Evolutionary conservation across 2,329 filamentous ascomycete species (phyloP).

Genomic region (Knufia fluminis): DNA sequence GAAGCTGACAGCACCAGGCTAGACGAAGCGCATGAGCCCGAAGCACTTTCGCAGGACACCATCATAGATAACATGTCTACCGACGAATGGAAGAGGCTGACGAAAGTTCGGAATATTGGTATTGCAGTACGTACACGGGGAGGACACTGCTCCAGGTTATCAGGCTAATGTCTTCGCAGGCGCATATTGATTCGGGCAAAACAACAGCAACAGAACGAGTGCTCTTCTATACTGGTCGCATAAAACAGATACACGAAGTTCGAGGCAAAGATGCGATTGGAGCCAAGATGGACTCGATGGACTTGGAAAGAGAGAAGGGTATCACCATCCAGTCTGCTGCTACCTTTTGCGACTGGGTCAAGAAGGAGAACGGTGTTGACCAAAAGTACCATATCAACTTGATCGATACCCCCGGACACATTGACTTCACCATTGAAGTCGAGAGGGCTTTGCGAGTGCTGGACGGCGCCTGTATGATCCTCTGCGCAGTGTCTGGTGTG

Average conservation of each 20-base stretch:
- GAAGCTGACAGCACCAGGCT: constrained; percentile 29
- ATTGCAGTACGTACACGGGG: constrained; percentile 61
- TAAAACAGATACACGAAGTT: constrained; percentile 95
- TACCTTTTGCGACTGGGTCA: constrained; percentile 95
- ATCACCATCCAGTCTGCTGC: constrained; percentile 98
- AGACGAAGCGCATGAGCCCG: constrained; percentile 51
- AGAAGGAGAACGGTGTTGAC: constrained; percentile 72
- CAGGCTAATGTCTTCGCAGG: constrained; percentile 40
- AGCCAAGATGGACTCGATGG: constrained; percentile 99
- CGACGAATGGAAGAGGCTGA: constrained; percentile 66
- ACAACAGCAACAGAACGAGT: constrained; percentile 94
- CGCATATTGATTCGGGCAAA: constrained; percentile 97
- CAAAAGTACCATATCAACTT: constrained; percentile 95
- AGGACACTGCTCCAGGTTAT: background rate
- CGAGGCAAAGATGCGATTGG: constrained; percentile 88
- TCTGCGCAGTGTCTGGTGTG: constrained; percentile 93
- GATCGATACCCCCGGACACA: constrained; percentile 97
- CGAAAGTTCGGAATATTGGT: constrained; percentile 87
- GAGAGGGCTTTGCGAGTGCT: constrained; percentile 89
- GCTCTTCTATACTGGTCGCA: constrained; percentile 94
- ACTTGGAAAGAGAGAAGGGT: constrained; percentile 93
- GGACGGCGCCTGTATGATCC: constrained; percentile 95
- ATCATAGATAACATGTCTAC: constrained; percentile 74
- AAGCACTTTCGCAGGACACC: constrained; percentile 49
- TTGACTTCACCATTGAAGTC: constrained; percentile 98